Percentiles rank a stretch among this genome's conserved stretches.
These are phyloP conservation scores for Phytopythium chamaehyphon DNA, from an alignment of 352 stramenopile genomes.

Conservation along the genomic window DNA sequence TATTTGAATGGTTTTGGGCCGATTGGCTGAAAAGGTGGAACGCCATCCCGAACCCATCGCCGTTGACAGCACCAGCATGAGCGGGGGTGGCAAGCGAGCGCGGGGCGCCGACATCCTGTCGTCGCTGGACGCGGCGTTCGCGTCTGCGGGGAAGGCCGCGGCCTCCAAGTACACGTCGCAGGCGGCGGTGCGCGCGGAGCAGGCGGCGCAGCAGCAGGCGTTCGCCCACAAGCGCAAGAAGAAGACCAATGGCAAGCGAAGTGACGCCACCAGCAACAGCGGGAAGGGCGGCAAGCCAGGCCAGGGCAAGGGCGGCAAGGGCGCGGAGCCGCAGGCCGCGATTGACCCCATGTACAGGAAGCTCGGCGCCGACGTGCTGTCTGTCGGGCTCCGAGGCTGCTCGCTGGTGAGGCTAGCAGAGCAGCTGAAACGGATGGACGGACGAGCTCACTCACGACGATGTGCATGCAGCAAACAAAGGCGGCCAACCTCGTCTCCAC, in stretches of 20 bases:
- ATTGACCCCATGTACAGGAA: slow-evolving; percentile 54
- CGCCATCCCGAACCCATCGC: slow-evolving; percentile 4
- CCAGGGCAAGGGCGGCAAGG: slow-evolving; percentile 4
- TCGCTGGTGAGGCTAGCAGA: slow-evolving; percentile 41
- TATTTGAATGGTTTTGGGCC: too few relatives aligned
- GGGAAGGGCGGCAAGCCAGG: slow-evolving; percentile 8
- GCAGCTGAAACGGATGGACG: not conserved
- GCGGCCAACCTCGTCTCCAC: slow-evolving; percentile 10
- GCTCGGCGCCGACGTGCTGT: slow-evolving; percentile 38
- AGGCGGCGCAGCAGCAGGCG: slow-evolving; percentile 51
- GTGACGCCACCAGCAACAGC: slow-evolving; percentile 7
- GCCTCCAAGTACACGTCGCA: slow-evolving; percentile 70
- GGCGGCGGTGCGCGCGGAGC: slow-evolving; percentile 31
- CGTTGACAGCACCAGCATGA: not conserved
- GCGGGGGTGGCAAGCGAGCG: slow-evolving; percentile 37
- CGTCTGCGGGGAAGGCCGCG: slow-evolving; percentile 18
- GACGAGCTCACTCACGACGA: not conserved
- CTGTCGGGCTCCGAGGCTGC: slow-evolving; percentile 63
- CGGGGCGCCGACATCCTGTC: slow-evolving; percentile 59
- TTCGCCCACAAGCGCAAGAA: slow-evolving; percentile 71
- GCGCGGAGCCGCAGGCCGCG: slow-evolving; percentile 6
- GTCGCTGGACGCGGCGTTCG: slow-evolving; percentile 72
- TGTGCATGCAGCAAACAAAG: not conserved
- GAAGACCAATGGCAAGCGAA: slow-evolving; percentile 7
- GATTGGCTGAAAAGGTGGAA: not conserved